A percentile compares a stretch with the other conserved stretches of the same genome.
Evolutionary conservation across 179 eudicot species (phyloP).

Genomic region (Heliamphora pulchella): DNA sequence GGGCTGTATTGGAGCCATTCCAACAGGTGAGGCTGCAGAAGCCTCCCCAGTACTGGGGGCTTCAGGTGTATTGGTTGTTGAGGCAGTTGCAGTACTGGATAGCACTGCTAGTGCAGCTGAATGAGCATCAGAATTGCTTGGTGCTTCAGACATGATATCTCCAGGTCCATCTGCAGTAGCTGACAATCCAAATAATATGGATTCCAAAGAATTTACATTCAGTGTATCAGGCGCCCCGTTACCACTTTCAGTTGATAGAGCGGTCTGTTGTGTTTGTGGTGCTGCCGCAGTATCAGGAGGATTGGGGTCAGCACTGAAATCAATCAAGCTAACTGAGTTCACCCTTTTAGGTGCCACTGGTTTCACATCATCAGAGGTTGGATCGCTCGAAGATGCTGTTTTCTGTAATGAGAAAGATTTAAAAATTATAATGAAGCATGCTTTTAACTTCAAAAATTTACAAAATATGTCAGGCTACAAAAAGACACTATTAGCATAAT

Average conservation of each 20-base stretch:
- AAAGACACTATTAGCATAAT: neutral
- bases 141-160: slow-evolving; percentile 17
- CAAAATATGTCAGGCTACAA: neutral
- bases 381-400: slow-evolving; percentile 13
- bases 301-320: slow-evolving; percentile 22
- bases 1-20: slow-evolving; percentile 20
- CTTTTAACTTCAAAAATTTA: slow-evolving; percentile 21
- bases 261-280: slow-evolving; percentile 10
- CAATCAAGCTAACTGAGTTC: slow-evolving; percentile 27
- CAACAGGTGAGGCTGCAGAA: slow-evolving; percentile 7
- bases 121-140: slow-evolving; percentile 8
- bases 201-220: slow-evolving; percentile 24
- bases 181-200: slow-evolving; percentile 27
- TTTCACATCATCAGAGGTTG: slow-evolving; percentile 15
- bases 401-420: slow-evolving; percentile 17
- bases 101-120: slow-evolving; percentile 13
- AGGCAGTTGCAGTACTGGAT: slow-evolving; percentile 13
- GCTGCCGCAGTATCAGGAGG: slow-evolving; percentile 17
- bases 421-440: neutral
- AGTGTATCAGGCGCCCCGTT: slow-evolving; percentile 21
- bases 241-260: slow-evolving; percentile 10
- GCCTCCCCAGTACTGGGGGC: slow-evolving; percentile 2
- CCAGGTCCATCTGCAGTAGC: slow-evolving; percentile 17
- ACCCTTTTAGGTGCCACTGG: slow-evolving; percentile 14
- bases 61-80: slow-evolving; percentile 6